Evolutionary conservation across 768 basidiomycete species (phyloP), one percentile per base, ranked within the genome.

Genomic region (Fistulinella prunicolor): DNA sequence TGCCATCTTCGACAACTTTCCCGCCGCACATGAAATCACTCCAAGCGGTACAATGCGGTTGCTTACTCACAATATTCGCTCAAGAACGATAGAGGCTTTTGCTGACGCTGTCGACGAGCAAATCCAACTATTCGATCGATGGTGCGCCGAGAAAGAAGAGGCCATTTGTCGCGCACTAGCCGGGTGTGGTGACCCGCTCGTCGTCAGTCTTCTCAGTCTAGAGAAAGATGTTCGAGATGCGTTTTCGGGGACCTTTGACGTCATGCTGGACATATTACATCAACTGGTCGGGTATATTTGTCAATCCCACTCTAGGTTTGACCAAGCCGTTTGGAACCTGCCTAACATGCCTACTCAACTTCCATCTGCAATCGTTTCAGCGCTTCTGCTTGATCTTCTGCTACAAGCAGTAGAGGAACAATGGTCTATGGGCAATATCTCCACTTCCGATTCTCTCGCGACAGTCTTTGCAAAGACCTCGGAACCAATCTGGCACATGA

Each of bases 41-140:
- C 50, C 66, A 23, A 64, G 55, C 4, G 62, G 51, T 21, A 53
- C 57, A 9, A 46, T 29, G 38, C 56, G 43, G 32, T 42, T 70
- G 38, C 51, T 69, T 24, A 53, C 57, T 26, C 59, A 61, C 26
- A 56, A 38, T 41, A 51, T 51, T 47, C 38, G 55, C 9, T 80
- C 82, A 9, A 77, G 76, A 26, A 89, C 86, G 0, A 66, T 88
- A n/a, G 87, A 92, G 62, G 90, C 90, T 0, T 90, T 90, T 60
- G 80, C 85, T 1, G 87, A 90, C 46, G 88, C 87, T 0, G 68
- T 91, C 38, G 80, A 82, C 50, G 55, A 69, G 19, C 80, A 86
- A 46, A 67, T 89, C 4, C 75, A 72, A 19, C 52, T 52, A 4
- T 80, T 92, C 51, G 77, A 87, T 46, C 61, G 57, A 6, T 92